Conservation (phyloP, 2,329 filamentous ascomycete species). For the Alternaria hordeiaustralica region DNA sequence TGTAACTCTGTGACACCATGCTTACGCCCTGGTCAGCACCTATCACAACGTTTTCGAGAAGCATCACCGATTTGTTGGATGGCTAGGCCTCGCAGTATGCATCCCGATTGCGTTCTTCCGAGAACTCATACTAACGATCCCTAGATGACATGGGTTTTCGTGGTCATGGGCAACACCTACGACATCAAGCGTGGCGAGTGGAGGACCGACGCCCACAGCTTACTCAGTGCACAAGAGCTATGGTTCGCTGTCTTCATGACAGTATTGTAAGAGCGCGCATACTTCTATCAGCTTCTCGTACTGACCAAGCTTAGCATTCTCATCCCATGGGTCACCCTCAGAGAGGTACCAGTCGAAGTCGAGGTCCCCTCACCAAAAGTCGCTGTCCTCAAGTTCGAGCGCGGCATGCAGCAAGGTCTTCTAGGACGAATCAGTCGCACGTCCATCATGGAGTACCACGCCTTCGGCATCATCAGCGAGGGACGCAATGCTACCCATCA, state of each 20-base stretch:
- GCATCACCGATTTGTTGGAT: conserved; percentile 45
- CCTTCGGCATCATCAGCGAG: conserved; percentile 47
- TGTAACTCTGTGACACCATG: neutral
- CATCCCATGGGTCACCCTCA: conserved; percentile 45
- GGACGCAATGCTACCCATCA: conserved; percentile 37
- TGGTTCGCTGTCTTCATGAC: conserved; percentile 49
- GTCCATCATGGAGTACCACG: conserved; percentile 48
- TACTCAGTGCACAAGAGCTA: conserved; percentile 44
- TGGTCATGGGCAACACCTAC: conserved; percentile 42
- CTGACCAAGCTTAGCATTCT: conserved; percentile 32
- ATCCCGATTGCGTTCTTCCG: neutral
- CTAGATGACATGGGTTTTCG: conserved; percentile 46
- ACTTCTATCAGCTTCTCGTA: neutral
- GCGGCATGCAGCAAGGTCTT: conserved; percentile 47
- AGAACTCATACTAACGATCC: conserved; percentile 6
- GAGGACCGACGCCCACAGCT: conserved; percentile 30
- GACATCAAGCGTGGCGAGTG: conserved; percentile 44
- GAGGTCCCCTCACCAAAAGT: conserved; percentile 47
- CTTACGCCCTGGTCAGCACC: conserved; percentile 31
- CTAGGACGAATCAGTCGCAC: conserved; percentile 45
- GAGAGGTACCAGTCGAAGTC: conserved; percentile 43
- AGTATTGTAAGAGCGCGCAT: conserved; percentile 33
- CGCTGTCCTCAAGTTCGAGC: conserved; percentile 41
- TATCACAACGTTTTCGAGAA: conserved; percentile 47
- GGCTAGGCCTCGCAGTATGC: conserved; percentile 45